A percentile compares a stretch with the other conserved stretches of the same genome.
phyloP scores from a whole-genome alignment of 169 alveolate species.

The Eimeria falciformis region DNA sequence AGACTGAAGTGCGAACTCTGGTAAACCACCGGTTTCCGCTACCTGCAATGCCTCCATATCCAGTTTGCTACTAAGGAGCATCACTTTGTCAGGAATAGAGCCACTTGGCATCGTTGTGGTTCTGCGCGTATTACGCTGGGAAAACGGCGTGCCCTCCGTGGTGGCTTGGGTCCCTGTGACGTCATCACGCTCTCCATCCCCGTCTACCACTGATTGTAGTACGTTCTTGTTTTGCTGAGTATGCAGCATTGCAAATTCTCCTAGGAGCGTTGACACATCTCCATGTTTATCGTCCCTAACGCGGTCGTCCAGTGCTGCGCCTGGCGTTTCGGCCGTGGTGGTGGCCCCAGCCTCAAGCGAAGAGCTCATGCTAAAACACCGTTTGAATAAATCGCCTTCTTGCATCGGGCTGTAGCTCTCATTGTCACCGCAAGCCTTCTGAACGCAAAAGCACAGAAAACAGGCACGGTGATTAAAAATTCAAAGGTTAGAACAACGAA shows the following conservation, averaged over 20 bases:
- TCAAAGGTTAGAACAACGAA: no score
- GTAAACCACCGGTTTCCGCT: not conserved
- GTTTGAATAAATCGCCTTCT: not conserved
- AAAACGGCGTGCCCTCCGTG: not conserved
- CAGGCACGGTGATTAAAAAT: no score
- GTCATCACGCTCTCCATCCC: not conserved
- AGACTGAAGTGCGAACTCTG: not conserved
- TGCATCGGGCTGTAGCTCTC: not conserved
- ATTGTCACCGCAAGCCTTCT: constrained; percentile 3
- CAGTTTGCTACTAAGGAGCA: not conserved
- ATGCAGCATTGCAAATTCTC: not conserved
- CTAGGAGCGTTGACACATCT: not conserved
- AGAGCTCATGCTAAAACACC: constrained; percentile 1
- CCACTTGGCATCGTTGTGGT: not conserved
- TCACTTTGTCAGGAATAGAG: not conserved
- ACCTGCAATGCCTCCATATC: constrained; percentile 1
- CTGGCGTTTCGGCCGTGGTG: not conserved
- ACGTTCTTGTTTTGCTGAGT: not conserved
- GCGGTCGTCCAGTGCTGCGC: not conserved
- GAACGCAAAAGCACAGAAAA: not conserved
- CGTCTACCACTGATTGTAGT: not conserved
- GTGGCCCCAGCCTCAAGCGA: constrained; percentile 5
- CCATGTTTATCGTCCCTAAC: not conserved
- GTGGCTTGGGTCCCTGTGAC: not conserved
- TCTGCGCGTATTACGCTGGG: not conserved